Base-by-base conservation (phyloP, 495 filamentous ascomycete genomes). In the Trichoderma reesei region DNA sequence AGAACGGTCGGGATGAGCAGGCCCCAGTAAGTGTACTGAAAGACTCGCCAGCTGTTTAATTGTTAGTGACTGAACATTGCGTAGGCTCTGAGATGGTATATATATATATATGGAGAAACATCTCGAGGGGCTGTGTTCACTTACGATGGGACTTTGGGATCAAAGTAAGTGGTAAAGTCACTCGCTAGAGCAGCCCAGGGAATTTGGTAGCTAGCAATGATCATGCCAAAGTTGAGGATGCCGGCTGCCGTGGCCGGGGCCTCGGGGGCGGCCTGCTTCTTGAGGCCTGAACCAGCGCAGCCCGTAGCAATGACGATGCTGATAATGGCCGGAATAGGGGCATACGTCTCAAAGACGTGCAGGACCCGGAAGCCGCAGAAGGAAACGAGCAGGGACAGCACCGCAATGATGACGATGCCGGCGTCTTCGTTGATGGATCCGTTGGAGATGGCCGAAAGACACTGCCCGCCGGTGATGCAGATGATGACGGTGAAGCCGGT, bases 301-400 rank as follows among this genome's bases (percentile, higher is more conserved):
- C 78, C 80, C 3, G 76, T 73, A 14, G 78, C 67, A 7, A 84
- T 76, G 60, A 76, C 68, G 42, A 85, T 76, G 13, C 83, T 78
- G 33, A 85, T 75, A 37, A 83, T 65, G 26, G 77, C 78, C 11
- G 78, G 74, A 68, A 83, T 79, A 85, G 85, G 88, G 16, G 85
- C 82, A 63, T 78, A 88, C 51, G 82, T 79, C 74, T 87, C 85
- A 65, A 84, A 87, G 11, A 78, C 66, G 68, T 88, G 79, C 38
- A 88, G 78, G 1, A 81, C 75, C 3, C 75, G 75, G 62, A 83
- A 80, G 33, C 86, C 86, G 68, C 84, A 80, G 68, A 86, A 83
- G 11, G 81, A 82, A 65, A 88, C 78, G 48, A 83, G 62, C 41
- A 87, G 76, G 56, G 78, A 73, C 44, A 87, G 66, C 39, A 84